These are phyloP conservation scores for Colletotrichum orchidophilum DNA, from an alignment of 2,329 filamentous ascomycete genomes.

Conservation along the genomic window DNA sequence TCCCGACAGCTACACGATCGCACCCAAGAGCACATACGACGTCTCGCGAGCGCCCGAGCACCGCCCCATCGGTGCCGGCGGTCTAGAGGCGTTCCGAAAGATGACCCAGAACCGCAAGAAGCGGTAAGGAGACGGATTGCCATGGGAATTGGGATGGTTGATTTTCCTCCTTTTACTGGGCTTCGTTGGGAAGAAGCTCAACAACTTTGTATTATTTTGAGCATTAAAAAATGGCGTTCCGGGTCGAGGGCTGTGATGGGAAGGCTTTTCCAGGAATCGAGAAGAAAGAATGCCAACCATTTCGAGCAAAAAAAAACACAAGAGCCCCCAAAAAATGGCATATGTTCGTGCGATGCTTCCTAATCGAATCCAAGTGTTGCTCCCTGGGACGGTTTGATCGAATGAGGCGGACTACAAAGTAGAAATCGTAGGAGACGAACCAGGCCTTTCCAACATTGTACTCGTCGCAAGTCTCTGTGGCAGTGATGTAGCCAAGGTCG, in stretches of 20 bases:
- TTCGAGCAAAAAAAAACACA: background rate
- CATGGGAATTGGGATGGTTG: background rate
- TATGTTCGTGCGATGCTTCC: no score
- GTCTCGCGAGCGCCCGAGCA: constrained; percentile 60
- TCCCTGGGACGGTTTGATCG: no score
- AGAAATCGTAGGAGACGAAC: no score
- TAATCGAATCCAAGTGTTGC: no score
- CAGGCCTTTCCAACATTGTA: no score
- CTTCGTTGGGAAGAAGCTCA: background rate
- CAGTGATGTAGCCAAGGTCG: no score
- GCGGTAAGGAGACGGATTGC: constrained; percentile 34
- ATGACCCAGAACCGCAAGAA: constrained; percentile 73
- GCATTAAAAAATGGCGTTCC: constrained; percentile 23
- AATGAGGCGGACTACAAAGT: no score
- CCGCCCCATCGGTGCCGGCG: constrained; percentile 69
- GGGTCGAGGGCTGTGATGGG: background rate
- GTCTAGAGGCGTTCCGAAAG: constrained; percentile 71
- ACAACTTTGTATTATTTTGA: constrained; percentile 23
- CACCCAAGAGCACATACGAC: constrained; percentile 70
- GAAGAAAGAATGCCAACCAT: background rate
- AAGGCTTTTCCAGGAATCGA: background rate
- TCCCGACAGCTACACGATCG: constrained; percentile 67
- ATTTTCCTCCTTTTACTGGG: background rate
- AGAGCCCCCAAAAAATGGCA: no score
- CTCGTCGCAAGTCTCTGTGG: no score